Conservation (phyloP, 805 yeast species). For the Clavispora asparagi region DNA sequence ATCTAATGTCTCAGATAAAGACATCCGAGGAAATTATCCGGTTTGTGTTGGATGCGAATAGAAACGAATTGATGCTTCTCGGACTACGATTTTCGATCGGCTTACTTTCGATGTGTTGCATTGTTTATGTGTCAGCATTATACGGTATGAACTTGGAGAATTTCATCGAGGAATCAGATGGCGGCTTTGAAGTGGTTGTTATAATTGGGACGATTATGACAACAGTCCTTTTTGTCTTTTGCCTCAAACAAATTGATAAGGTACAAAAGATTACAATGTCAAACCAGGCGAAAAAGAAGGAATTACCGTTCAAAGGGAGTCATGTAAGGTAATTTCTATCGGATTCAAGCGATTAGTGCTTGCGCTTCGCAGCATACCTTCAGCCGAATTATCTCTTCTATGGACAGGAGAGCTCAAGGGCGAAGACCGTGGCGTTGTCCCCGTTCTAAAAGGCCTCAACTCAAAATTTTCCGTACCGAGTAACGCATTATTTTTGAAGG, state of each 20-base stretch:
- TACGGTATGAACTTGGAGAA: slow-evolving; percentile 97
- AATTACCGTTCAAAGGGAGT: not conserved
- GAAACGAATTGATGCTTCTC: slow-evolving; percentile 87
- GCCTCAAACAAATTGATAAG: slow-evolving; percentile 54
- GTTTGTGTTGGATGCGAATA: slow-evolving; percentile 85
- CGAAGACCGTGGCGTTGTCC: slow-evolving; percentile 35
- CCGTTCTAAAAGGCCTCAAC: slow-evolving; percentile 39
- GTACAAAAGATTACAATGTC: slow-evolving; percentile 73
- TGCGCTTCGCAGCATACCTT: slow-evolving; percentile 1
- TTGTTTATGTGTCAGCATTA: slow-evolving; percentile 75
- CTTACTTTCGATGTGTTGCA: slow-evolving; percentile 72
- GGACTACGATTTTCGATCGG: slow-evolving; percentile 83
- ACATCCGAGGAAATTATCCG: slow-evolving; percentile 95
- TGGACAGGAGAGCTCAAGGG: slow-evolving; percentile 35
- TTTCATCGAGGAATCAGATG: slow-evolving; percentile 75
- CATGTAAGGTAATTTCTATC: not conserved
- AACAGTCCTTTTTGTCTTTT: slow-evolving; percentile 43
- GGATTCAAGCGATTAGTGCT: not conserved
- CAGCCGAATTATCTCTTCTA: slow-evolving; percentile 12
- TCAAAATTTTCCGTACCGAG: slow-evolving; percentile 27
- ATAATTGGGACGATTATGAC: slow-evolving; percentile 40
- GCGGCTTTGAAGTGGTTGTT: slow-evolving; percentile 55
- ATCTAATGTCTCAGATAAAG: slow-evolving; percentile 70
- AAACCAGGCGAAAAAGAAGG: not conserved
- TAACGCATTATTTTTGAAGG: not conserved